Conservation (phyloP, 139 green algal species). For the Chlorella ohadii region DNA sequence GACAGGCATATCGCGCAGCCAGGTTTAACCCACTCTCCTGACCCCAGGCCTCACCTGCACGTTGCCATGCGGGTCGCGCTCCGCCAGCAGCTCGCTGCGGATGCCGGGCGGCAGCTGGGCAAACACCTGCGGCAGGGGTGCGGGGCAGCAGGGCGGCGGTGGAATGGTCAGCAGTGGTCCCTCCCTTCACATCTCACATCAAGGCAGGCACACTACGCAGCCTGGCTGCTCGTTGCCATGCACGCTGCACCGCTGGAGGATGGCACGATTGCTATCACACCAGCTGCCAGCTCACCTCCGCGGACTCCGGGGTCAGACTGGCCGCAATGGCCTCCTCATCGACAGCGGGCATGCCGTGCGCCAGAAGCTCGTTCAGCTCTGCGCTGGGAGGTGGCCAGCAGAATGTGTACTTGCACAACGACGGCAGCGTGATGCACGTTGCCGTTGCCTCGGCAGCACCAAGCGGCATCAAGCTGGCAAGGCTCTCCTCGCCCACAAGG, state of each 20-base stretch:
- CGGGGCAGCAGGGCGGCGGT: too few relatives aligned
- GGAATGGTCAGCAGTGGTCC: too few relatives aligned
- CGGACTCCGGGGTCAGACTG: slow-evolving; percentile 19
- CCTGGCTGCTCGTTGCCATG: too few relatives aligned
- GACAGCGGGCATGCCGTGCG: not conserved
- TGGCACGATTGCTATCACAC: not conserved
- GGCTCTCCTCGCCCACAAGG: too few relatives aligned
- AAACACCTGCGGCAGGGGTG: slow-evolving; percentile 43
- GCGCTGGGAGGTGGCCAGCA: not conserved
- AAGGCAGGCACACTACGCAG: too few relatives aligned
- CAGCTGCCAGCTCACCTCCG: not conserved
- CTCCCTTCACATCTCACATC: too few relatives aligned
- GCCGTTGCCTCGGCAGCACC: too few relatives aligned
- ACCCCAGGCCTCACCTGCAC: slow-evolving; percentile 46
- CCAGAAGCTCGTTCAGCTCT: slow-evolving; percentile 61
- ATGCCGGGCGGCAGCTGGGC: slow-evolving; percentile 50
- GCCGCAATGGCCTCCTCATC: slow-evolving; percentile 2
- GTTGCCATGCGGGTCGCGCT: slow-evolving; percentile 77
- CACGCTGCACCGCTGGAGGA: not conserved
- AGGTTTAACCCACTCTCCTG: too few relatives aligned
- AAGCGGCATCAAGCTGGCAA: not conserved
- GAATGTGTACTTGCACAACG: too few relatives aligned
- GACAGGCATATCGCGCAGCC: too few relatives aligned
- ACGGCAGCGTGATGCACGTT: too few relatives aligned
- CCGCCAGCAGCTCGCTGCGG: slow-evolving; percentile 60